Evolutionary conservation across 1,284 basidiomycete species (phyloP), one percentile per base, ranked within the genome.

Genomic region (Afroboletus lepidellus): DNA sequence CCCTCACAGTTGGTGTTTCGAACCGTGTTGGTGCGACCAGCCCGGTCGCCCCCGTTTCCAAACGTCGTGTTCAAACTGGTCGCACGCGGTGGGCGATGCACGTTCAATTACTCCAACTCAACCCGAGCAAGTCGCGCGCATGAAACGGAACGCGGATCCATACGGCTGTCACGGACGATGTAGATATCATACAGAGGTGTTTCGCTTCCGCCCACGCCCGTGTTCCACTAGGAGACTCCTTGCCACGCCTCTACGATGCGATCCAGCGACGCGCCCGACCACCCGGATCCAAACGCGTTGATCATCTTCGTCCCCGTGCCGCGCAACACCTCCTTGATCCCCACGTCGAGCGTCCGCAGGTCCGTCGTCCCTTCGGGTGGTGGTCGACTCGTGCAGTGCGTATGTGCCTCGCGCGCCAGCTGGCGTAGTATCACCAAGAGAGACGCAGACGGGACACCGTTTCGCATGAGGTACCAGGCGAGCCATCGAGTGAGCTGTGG

Each of bases 311-410:
- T 80, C 5, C 87, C 87, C 0, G 85, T 81, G 2, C 77, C 75
- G 59, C 85, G 83, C 57, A 87, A 60, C 16, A 89, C 83, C 58
- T 86, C 81, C 59, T 77, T 83, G 57, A 90, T 84, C 3, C 83
- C 87, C 50, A 74, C 63, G 55, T 85, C 81, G 41, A 89, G 67
- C 15, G 67, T 64, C 12, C 54, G 62, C 18, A 69, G 60, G 59
- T 85, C 74, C 5, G 58, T 60, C 0, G 81, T 83, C 0, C 84
- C 84, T 15, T 77, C 75, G 0, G 77, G 72, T 1, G 76, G 68
- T 1, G 66, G 60, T n/a, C 70, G 57, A 16, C 71, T 21, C 76
- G 56, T 44, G 58, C 82, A 84, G 36, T 83, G 77, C 30, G 64
- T 60, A 59, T 83, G 78, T 3, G 85, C 84, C 38, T 84, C 80